Base-by-base conservation (phyloP, 148 eudicot species). In the Nepenthes gracilis region DNA sequence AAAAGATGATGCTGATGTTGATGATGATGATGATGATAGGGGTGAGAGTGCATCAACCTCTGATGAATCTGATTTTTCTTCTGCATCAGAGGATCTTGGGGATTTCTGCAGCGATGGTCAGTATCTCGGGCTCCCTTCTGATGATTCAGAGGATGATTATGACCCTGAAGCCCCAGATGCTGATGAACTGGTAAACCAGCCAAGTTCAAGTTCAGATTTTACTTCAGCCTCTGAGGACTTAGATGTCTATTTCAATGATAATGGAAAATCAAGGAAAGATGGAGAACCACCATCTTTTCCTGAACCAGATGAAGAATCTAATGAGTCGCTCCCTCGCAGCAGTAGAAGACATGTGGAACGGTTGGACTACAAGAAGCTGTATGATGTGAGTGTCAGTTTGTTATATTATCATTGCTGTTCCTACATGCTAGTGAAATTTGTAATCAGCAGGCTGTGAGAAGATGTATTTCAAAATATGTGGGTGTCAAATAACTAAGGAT, bases 81-180 rank as follows among this genome's bases (percentile, higher is more conserved):
- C 86, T 67, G 88, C 76, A 49, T 76, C 85, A 38, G 87, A 87
- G 64, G 87, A 83, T 76, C 60, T 70, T 59, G 79, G 70, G 50
- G 69, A 78, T 65, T 61, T 74, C 33, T 53, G 69, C 45, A 57
- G 65, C 32, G 71, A 62, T 35, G 83, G 77, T 36, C 79, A 74
- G 66, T 33, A 75, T 67, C 71, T 79, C 58, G 88, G 80, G 35
- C 85, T 87, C 47, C 83, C 92, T 66, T 85, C 95, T 57, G 95
- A 87, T 70, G 98, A 93, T 71, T 82, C 98, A 8, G 91, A 88
- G 67, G 96, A 93, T 70, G 96, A 88, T 79, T 93, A 63, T 71
- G 74, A 88, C 75, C 98, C 98, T 62, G 62, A 72, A 64, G 79
- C 70, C 57, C 62, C 67, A 61, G 80, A 78, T 71, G 53, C 64